These are phyloP conservation scores for Solanum hybrid DNA, from an alignment of 305 asterid species.

Conservation along the genomic window DNA sequence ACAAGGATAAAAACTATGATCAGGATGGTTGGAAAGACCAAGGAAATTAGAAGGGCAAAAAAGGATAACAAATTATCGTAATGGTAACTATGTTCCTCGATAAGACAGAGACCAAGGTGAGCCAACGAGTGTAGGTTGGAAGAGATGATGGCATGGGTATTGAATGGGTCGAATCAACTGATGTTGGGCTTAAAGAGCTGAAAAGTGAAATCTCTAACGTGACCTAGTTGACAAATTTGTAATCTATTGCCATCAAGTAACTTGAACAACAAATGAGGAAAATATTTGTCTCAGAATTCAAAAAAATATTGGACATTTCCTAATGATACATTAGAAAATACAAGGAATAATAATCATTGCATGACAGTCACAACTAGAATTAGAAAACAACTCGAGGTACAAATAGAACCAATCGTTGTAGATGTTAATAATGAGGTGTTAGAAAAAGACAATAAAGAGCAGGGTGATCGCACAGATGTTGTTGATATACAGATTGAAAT, in stretches of 20 bases:
- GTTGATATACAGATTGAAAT: neutral
- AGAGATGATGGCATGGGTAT: neutral
- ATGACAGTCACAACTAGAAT: neutral
- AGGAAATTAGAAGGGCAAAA: neutral
- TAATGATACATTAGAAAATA: neutral
- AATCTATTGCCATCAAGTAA: neutral
- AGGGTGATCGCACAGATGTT: neutral
- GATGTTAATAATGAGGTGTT: neutral
- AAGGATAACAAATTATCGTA: neutral
- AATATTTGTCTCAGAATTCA: neutral
- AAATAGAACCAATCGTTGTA: neutral
- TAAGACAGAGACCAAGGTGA: neutral
- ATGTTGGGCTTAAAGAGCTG: neutral
- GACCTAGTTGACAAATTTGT: neutral
- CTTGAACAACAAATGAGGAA: neutral
- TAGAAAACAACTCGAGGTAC: neutral
- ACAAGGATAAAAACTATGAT: neutral
- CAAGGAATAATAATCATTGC: neutral
- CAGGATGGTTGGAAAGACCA: neutral
- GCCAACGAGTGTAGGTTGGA: neutral
- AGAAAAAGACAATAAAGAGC: neutral
- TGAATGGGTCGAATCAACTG: neutral
- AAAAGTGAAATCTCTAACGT: neutral
- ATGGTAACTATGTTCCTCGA: neutral
- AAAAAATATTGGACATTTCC: neutral